phyloP scores from a whole-genome alignment of 2,329 filamentous ascomycete species.

The Fusarium nodosum region DNA sequence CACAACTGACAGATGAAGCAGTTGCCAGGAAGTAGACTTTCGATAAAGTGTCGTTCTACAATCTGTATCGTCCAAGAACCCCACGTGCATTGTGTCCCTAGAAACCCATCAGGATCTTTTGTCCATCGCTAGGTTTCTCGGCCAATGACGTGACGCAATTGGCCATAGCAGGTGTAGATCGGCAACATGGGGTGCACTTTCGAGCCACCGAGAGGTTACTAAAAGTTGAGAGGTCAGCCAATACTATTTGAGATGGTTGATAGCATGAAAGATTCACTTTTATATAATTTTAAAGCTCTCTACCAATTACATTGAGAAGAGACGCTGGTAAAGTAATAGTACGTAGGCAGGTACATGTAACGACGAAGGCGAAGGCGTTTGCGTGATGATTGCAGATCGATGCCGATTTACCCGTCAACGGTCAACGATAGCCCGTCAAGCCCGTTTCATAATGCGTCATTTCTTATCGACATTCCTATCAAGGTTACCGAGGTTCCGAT shows the following conservation, averaged over 20 bases:
- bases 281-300: background rate
- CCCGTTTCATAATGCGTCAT: slow-evolving; percentile 12
- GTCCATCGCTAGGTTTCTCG: slow-evolving; percentile 24
- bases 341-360: background rate
- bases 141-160: slow-evolving; percentile 32
- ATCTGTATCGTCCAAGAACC: slow-evolving; percentile 29
- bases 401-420: slow-evolving; percentile 28
- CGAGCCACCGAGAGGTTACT: slow-evolving; percentile 13
- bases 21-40: slow-evolving; percentile 24
- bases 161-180: slow-evolving; percentile 26
- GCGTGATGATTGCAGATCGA: background rate
- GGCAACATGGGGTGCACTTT: slow-evolving; percentile 30
- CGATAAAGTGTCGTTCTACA: slow-evolving; percentile 24
- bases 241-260: background rate
- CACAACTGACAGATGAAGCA: slow-evolving; percentile 37
- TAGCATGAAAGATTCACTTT: background rate
- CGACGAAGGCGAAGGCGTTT: background rate
- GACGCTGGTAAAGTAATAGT: background rate
- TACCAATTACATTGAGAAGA: background rate
- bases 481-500: slow-evolving; percentile 12
- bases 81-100: slow-evolving; percentile 39
- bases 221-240: background rate
- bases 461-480: slow-evolving; percentile 25
- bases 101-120: slow-evolving; percentile 41
- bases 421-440: slow-evolving; percentile 4